Base-by-base conservation (phyloP, 495 filamentous ascomycete species). In the Penicillium coprophilum region DNA sequence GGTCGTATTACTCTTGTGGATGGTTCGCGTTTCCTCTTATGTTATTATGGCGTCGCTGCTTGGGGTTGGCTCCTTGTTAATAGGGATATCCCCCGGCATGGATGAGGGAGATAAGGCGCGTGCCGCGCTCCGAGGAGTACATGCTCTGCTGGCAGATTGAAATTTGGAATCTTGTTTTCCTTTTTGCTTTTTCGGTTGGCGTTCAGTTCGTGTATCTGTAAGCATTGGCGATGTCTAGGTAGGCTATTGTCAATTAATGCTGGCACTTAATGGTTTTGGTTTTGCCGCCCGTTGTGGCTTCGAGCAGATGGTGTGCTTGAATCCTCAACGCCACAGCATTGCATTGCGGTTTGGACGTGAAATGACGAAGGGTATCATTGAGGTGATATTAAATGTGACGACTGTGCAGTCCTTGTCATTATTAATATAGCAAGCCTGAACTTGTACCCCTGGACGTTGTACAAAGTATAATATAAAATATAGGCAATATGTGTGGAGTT, bases 1-100 rank as follows among this genome's bases (percentile, higher is more conserved):
- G 50, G 50, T 53, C 30, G 50, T 53, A 53, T 53, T 53, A 34
- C 50, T 36, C 50, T 41, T 20, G 13, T 15, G 15, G 27, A 5
- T 19, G 24, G 48, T 39, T 39, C n/a, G 40, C 28, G n/a, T 40
- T 32, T 9, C 21, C 46, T 34, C 15, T n/a, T 12, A 15, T 34
- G 15, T 19, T 27, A 6, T 6, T 13, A 24, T 34, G 12, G 12
- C 21, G 5, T 36, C 6, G 19, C 17, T 13, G 31, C 9, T 11
- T 6, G 21, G 30, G 13, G 32, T 19, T 20, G 30, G 19, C 5
- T 6, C 11, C 15, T 46, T 24, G 5, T 23, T 23, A 12, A 20
- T 15, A 38, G 27, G 28, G 40, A 43, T 53, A 53, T 53, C 38
- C 50, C 28, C 50, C 50, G 50, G 23, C 31, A 36, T 51, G 24